Evolutionary conservation across 2,329 filamentous ascomycete genomes (phyloP), one percentile per base, ranked within the genome.

Genomic region (Lachnellula suecica): DNA sequence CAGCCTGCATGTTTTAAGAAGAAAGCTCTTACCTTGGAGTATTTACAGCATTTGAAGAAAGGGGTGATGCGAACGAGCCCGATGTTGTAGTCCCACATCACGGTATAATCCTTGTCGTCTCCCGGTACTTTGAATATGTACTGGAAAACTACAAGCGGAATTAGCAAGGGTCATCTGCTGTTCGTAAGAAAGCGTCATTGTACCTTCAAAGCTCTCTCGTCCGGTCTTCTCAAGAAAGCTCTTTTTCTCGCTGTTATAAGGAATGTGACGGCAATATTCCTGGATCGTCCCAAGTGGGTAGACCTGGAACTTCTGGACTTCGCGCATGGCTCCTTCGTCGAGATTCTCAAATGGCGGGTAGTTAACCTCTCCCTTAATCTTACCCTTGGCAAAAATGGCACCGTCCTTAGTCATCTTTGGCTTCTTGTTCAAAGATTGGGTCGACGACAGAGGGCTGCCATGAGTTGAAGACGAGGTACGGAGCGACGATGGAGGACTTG

Each of bases 21-120:
- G 44, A 44, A 8, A 47, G 23, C 3, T 29, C 34, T 63, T 68
- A 91, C 93, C 84, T 99, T 99, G 59, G 87, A 81, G 66, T 93
- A 93, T 58, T 87, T 85, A 68, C 86, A 87, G 60, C 89, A 91
- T 70, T 96, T 96, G 79, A 97, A 97, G 67, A 97, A 89, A 24
- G 91, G 88, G 2, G 92, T 97, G 71, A 96, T 95, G 56, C 93
- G 86, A 57, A 97, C 92, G 25, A 97, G 84, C 8, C 94, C 94
- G 56, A 93, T 84, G 63, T 95, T 93, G 74, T 97, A 97, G 70
- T 99, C 94, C 94, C 94, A 99, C 83, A 97, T 91, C 55, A 97
- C 85, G 1, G 82, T 83, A 68, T 88, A 92, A 47, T 81, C 77
- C 57, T 77, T 79, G 2, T 85, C 79, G 42, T 88, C 81, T 10